phyloP scores from a whole-genome alignment of 2,329 filamentous ascomycete genomes.

The Sphaerulina vaccinii region DNA sequence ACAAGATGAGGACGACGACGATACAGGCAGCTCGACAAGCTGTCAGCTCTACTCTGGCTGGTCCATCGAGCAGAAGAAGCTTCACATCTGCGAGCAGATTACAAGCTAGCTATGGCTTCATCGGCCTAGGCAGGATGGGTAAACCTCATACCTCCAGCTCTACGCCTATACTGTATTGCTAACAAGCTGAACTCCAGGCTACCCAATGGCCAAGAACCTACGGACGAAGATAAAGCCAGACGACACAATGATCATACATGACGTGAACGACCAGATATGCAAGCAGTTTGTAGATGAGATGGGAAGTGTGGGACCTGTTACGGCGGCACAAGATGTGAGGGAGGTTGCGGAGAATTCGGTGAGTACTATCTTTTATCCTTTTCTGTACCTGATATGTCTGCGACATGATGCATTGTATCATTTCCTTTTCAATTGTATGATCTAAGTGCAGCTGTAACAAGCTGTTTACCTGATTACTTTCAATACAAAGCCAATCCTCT shows the following conservation, averaged over 20 bases:
- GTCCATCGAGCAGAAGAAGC: constrained; percentile 36
- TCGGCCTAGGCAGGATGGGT: constrained; percentile 54
- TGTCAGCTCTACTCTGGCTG: constrained; percentile 22
- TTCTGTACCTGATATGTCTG: neutral
- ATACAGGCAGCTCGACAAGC: constrained; percentile 23
- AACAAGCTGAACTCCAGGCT: constrained; percentile 51
- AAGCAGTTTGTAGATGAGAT: constrained; percentile 58
- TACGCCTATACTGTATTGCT: constrained; percentile 22
- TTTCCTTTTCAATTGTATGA: constrained; percentile 58
- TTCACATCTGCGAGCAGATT: constrained; percentile 45
- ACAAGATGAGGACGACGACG: constrained; percentile 18
- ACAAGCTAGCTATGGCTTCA: constrained; percentile 51
- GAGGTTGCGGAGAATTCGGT: constrained; percentile 68
- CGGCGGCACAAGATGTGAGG: constrained; percentile 57
- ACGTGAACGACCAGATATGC: constrained; percentile 60
- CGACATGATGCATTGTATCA: constrained; percentile 23
- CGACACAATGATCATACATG: constrained; percentile 64
- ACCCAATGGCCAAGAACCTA: constrained; percentile 71
- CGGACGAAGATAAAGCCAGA: constrained; percentile 62
- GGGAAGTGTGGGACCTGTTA: constrained; percentile 43
- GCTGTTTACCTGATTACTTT: constrained; percentile 61
- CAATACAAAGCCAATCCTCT: constrained; percentile 72
- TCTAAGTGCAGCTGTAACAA: constrained; percentile 65
- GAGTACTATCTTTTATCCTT: constrained; percentile 39
- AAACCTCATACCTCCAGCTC: constrained; percentile 24